phyloP scores from a whole-genome alignment of 1,284 basidiomycete species.

The Sporisorium exsertum region DNA sequence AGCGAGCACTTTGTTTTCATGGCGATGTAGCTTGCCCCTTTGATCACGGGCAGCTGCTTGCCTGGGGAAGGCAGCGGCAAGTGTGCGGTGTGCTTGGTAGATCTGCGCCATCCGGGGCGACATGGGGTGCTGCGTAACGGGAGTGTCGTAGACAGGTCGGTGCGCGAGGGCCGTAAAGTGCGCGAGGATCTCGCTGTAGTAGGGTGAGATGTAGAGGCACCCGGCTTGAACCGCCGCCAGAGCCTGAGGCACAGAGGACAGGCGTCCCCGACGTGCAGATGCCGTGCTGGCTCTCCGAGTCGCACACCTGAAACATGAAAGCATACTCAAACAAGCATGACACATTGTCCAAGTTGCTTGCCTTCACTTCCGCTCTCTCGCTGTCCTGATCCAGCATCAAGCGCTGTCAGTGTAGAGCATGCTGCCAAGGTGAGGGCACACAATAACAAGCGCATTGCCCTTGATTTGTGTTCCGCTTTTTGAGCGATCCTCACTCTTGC shows the following conservation, averaged over 20 bases:
- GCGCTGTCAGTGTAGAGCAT: background rate
- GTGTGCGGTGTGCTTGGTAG: conserved; percentile 37
- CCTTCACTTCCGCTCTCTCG: background rate
- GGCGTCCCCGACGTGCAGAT: conserved; percentile 68
- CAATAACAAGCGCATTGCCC: background rate
- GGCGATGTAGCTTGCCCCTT: conserved; percentile 32
- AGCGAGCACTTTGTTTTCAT: conserved; percentile 40
- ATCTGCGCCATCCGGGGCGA: conserved; percentile 37
- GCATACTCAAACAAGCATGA: background rate
- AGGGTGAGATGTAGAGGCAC: conserved; percentile 67
- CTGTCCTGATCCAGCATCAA: background rate
- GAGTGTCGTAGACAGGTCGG: conserved; percentile 21
- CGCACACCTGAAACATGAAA: too few relatives aligned
- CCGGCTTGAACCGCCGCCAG: conserved; percentile 67
- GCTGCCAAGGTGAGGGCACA: background rate
- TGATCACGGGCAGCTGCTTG: conserved; percentile 27
- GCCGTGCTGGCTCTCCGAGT: conserved; percentile 56
- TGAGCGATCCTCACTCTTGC: background rate
- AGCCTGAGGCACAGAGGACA: conserved; percentile 68
- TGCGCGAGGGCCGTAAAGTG: conserved; percentile 51
- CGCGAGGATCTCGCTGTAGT: conserved; percentile 68
- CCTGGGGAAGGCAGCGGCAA: background rate
- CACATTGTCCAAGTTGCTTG: too few relatives aligned
- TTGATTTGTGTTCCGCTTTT: too few relatives aligned
- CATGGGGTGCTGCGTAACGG: conserved; percentile 37